These are phyloP conservation scores for Rhizophagus clarus DNA, from an alignment of 192 early-diverging fungal species.

Conservation along the genomic window DNA sequence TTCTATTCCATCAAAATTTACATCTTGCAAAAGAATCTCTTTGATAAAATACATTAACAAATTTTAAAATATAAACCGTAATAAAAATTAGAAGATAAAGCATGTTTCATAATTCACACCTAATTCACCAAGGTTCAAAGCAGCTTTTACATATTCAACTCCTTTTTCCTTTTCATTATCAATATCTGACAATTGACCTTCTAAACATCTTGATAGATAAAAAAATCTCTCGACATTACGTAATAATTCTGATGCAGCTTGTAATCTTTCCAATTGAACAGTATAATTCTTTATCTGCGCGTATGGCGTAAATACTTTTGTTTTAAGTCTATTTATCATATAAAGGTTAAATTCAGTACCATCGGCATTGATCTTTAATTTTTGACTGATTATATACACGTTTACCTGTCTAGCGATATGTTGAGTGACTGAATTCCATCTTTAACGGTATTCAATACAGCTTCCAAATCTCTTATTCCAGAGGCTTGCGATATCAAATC, in stretches of 20 bases:
- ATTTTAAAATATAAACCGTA: neutral
- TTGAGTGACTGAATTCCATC: constrained; percentile 56
- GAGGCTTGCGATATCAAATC: constrained; percentile 68
- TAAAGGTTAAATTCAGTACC: neutral
- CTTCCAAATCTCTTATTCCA: constrained; percentile 64
- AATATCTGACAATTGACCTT: constrained; percentile 52
- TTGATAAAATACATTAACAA: neutral
- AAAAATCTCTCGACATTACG: constrained; percentile 63
- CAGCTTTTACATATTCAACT: constrained; percentile 54
- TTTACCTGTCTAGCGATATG: constrained; percentile 56
- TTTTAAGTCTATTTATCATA: constrained; percentile 46
- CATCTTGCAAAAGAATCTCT: constrained; percentile 59
- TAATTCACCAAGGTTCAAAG: constrained; percentile 60
- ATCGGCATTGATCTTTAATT: neutral
- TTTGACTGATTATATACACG: neutral
- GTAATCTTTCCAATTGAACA: constrained; percentile 65
- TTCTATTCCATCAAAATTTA: constrained; percentile 67
- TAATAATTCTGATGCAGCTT: constrained; percentile 60
- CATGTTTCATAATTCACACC: constrained; percentile 42
- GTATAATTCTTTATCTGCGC: constrained; percentile 61
- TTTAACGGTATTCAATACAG: constrained; percentile 52
- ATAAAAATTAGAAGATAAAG: neutral
- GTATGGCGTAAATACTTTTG: constrained; percentile 62
- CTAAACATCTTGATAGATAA: constrained; percentile 59
- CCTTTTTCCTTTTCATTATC: constrained; percentile 35